Percentiles rank a stretch among this genome's conserved stretches.
These are phyloP conservation scores for Huntiella omanensis DNA, from an alignment of 2,329 filamentous ascomycete genomes.

Conservation along the genomic window DNA sequence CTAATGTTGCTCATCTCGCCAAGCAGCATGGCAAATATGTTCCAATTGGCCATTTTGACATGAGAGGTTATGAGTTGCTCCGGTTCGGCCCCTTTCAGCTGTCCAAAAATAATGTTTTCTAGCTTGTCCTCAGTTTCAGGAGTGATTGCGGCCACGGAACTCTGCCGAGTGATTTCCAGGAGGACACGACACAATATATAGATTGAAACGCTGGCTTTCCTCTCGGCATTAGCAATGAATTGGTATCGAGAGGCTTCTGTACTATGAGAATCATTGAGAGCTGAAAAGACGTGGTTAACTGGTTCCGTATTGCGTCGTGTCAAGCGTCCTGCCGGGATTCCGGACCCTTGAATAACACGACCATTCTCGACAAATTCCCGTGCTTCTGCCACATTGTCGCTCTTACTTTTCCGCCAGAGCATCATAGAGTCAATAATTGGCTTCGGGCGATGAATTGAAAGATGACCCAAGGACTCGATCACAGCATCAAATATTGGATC, in stretches of 20 bases:
- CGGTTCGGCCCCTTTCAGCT: slow-evolving; percentile 72
- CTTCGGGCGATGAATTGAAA: slow-evolving; percentile 84
- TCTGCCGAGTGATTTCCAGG: slow-evolving; percentile 86
- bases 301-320: slow-evolving; percentile 61
- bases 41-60: slow-evolving; percentile 85
- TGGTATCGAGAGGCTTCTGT: slow-evolving; percentile 21
- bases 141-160: slow-evolving; percentile 62
- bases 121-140: slow-evolving; percentile 85
- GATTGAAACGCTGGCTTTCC: slow-evolving; percentile 82
- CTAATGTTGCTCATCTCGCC: slow-evolving; percentile 94
- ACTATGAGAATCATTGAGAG: slow-evolving; percentile 29
- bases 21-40: slow-evolving; percentile 75
- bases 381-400: slow-evolving; percentile 63
- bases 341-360: slow-evolving; percentile 14
- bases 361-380: slow-evolving; percentile 37
- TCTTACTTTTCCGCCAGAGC: slow-evolving; percentile 94
- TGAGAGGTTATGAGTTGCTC: slow-evolving; percentile 62
- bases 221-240: slow-evolving; percentile 61
- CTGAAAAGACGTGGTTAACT: slow-evolving; percentile 18
- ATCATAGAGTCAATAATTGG: slow-evolving; percentile 93
- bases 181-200: slow-evolving; percentile 89
- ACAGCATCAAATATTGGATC: slow-evolving; percentile 86
- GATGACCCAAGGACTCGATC: slow-evolving; percentile 81
- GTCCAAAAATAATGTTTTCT: slow-evolving; percentile 91
- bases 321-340: slow-evolving; percentile 18